These are phyloP conservation scores for Fusarium neocosmosporiellum DNA, from an alignment of 2,329 filamentous ascomycete species.

Conservation along the genomic window DNA sequence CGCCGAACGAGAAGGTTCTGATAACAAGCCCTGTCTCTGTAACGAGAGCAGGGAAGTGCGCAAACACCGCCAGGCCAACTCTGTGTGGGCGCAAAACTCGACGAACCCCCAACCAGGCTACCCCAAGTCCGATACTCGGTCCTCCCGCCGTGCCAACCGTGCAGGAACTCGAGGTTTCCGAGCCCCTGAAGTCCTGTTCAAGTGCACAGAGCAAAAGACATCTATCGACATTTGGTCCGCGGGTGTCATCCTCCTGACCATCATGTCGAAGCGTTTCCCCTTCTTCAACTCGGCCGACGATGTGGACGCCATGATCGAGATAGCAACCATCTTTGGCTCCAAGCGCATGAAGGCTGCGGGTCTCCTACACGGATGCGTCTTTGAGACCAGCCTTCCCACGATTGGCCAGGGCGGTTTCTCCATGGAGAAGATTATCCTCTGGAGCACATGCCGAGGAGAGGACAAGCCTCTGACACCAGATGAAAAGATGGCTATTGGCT, in stretches of 20 bases:
- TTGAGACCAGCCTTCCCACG: slow-evolving; percentile 93
- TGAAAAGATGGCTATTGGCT: slow-evolving; percentile 78
- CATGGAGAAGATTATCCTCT: slow-evolving; percentile 93
- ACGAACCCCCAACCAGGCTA: slow-evolving; percentile 72
- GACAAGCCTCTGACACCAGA: slow-evolving; percentile 68
- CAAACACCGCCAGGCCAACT: slow-evolving; percentile 67
- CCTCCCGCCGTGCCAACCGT: slow-evolving; percentile 90
- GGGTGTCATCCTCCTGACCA: slow-evolving; percentile 96
- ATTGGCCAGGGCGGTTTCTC: slow-evolving; percentile 87
- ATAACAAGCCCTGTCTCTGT: slow-evolving; percentile 85
- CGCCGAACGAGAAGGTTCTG: slow-evolving; percentile 83
- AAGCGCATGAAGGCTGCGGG: slow-evolving; percentile 86
- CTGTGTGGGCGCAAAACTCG: slow-evolving; percentile 65
- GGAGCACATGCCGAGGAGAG: slow-evolving; percentile 85
- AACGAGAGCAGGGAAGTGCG: slow-evolving; percentile 72
- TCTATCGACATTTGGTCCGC: slow-evolving; percentile 98
- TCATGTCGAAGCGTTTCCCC: slow-evolving; percentile 90
- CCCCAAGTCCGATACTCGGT: slow-evolving; percentile 88
- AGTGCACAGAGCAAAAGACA: slow-evolving; percentile 94
- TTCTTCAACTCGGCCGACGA: slow-evolving; percentile 99
- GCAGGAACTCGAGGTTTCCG: slow-evolving; percentile 96
- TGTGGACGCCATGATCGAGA: slow-evolving; percentile 96
- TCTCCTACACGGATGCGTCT: slow-evolving; percentile 87
- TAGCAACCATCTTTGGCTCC: slow-evolving; percentile 91
- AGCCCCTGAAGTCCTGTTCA: slow-evolving; percentile 95